A percentile compares a stretch with the other conserved stretches of the same genome.
phyloP scores from a whole-genome alignment of 345 rosid genomes.

The Corymbia maculata region DNA sequence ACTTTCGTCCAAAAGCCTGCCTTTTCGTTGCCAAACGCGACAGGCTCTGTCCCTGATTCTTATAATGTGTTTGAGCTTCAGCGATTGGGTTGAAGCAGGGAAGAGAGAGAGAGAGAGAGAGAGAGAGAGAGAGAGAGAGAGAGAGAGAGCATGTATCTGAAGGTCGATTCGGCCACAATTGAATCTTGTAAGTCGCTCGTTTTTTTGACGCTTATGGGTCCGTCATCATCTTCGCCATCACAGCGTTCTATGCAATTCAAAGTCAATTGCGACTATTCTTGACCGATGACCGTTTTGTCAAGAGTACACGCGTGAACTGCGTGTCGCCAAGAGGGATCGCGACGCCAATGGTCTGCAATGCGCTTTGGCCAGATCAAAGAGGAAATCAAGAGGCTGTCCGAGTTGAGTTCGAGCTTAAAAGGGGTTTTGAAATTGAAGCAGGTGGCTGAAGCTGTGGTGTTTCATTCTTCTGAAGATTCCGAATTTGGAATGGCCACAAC shows the following conservation, averaged over 20 bases:
- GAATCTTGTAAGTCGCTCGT: not conserved
- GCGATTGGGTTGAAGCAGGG: too few species aligned
- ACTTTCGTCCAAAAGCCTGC: too few species aligned
- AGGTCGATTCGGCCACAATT: not conserved
- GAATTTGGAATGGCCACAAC: conserved; percentile 16
- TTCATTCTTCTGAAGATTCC: conserved; percentile 20
- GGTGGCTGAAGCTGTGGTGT: conserved; percentile 25
- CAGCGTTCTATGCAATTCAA: not conserved
- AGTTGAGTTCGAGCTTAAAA: not conserved
- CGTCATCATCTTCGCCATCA: not conserved
- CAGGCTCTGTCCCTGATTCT: not conserved
- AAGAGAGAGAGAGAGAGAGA: too few species aligned
- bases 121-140: too few species aligned
- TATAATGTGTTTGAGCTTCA: too few species aligned
- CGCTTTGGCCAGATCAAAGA: not conserved
- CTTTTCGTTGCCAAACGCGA: too few species aligned
- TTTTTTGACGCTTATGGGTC: too few species aligned
- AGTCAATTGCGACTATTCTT: not conserved
- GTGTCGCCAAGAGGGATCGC: not conserved
- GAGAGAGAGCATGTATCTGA: too few species aligned
- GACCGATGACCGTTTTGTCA: not conserved
- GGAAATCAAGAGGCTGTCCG: conserved; percentile 1
- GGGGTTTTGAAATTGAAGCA: conserved; percentile 13
- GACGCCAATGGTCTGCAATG: not conserved
- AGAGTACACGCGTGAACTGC: conserved; percentile 27